Base-by-base conservation (phyloP, 1,284 basidiomycete genomes). In the Fomitopsis palustris region DNA sequence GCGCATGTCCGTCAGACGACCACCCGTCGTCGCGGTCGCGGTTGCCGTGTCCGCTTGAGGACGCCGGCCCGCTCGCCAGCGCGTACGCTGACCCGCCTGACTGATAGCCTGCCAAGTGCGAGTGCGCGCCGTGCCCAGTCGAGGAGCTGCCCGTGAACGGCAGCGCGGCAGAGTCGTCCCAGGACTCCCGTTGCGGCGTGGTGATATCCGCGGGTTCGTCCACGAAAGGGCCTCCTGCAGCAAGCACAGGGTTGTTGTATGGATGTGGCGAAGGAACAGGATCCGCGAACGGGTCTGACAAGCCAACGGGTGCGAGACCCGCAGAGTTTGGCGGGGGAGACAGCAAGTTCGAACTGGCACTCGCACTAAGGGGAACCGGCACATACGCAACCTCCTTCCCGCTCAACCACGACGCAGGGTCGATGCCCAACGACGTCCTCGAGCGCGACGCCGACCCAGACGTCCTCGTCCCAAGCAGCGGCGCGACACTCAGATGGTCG, bases 341-440 rank as follows among this genome's bases (percentile, higher is more conserved):
- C 9, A 54, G 23, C 5, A 41, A 21, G 25, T 47, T 47, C 27
- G 45, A 47, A 27, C 45, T 47, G 16, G 47, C 47, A 16, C 27
- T 41, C 53, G 53, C 53, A 17, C 37, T 39, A 35, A 54, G 41
- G 2, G 53, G 53, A 3, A 54, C 53, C 3, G 33, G 47, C 19
- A 47, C 39, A 31, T 62, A 65, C 10, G 61, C 60, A 10, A 62
- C 56, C 2, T 64, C 60, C 2, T 58, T 64, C 0, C 66, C 66
- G 2, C 67, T 66, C 1, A 70, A 41, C 69, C 69, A 70, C n/a
- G 60, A 65, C 1, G 67, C 65, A 10, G 67, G 64, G 17, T 68
- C 69, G 23, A 61, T 60, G 1, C 65, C 43, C 58, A 54, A 33
- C 31, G 59, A 39, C 27, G 31, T 12, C 2, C 35, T 55, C 12